Evolutionary conservation across 345 rosid species (phyloP).

Genomic region (Camelina laxa): DNA sequence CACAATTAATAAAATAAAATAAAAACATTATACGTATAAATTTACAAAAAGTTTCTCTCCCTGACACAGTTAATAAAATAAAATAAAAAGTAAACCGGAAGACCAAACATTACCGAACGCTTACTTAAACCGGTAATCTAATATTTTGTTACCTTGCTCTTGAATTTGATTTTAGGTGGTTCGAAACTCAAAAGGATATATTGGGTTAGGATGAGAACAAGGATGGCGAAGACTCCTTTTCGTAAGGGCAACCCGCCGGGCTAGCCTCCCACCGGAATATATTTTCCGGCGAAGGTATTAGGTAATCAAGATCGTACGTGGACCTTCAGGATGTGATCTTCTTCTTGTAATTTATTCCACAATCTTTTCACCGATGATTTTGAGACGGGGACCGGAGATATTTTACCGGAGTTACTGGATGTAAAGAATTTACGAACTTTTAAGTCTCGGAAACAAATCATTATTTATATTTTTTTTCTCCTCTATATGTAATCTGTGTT

Average conservation of each 20-base stretch:
- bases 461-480: background rate
- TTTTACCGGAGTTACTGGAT: background rate
- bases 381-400: background rate
- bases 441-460: background rate
- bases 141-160: slow-evolving; percentile 26
- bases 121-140: slow-evolving; percentile 15
- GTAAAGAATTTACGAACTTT: background rate
- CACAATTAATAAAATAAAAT: background rate
- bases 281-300: slow-evolving; percentile 23
- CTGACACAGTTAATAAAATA: background rate
- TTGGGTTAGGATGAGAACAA: background rate
- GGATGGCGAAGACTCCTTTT: slow-evolving; percentile 25
- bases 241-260: slow-evolving; percentile 18
- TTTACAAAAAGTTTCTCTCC: too few species aligned
- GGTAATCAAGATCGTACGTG: background rate
- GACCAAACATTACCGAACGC: background rate
- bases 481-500: background rate
- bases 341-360: background rate
- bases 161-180: slow-evolving; percentile 32
- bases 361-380: slow-evolving; percentile 13
- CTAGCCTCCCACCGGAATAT: slow-evolving; percentile 32
- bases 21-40: too few species aligned
- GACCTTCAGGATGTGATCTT: background rate
- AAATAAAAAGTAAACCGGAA: background rate
- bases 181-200: slow-evolving; percentile 22